Base-by-base conservation (phyloP, 225 moss, liverwort and hornwort genomes). In the Thuidium tamariscinum region DNA sequence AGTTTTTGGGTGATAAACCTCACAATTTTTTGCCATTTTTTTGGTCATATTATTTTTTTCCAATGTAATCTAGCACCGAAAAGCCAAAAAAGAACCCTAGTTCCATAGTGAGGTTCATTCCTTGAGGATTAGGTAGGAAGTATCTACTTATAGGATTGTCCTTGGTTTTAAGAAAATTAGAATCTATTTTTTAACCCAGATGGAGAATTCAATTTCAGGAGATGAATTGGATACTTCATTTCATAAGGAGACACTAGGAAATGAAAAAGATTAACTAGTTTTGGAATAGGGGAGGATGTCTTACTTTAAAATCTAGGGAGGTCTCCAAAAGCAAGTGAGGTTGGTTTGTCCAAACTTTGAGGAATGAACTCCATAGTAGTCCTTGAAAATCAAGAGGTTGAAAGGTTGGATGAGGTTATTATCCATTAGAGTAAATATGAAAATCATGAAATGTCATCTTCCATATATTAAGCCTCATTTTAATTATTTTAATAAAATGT, bases 231-330 rank as follows among this genome's bases (percentile, higher is more conserved):
- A 5, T 3, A 2, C 9, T 5, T 2, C 0, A 9, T 15, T 69
- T 2, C 11, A 5, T 3, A 11, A 7, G 4, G 1, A 72, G 18
- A 46, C 11, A 1, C 30, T 10, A 46, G 17, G 18, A 46, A 71
- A 1, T 29, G 5, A 44, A 29, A 29, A 27, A 29, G 17, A 5
- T 9, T 44, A 9, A 2, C 16, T 3, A 29, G 16, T 9, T 5
- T 7, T 16, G 2, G 16, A 70, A 9, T 42, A 41, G 12, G 9
- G 16, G 7, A 0, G 1, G 1, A 42, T 27, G 2, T 25, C 25
- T 16, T 27, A 70, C 2, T 16, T 42, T 2, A 16, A 70, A 27
- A 42, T 3, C 16, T 70, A 42, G 3, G 9, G 0, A 0, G 3
- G 5, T 42, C 2, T 68, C 4, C 5, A 41, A 23, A 12, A 0